These are phyloP conservation scores for Chalara sp. DNA, from an alignment of 2,329 filamentous ascomycete genomes.

Conservation along the genomic window DNA sequence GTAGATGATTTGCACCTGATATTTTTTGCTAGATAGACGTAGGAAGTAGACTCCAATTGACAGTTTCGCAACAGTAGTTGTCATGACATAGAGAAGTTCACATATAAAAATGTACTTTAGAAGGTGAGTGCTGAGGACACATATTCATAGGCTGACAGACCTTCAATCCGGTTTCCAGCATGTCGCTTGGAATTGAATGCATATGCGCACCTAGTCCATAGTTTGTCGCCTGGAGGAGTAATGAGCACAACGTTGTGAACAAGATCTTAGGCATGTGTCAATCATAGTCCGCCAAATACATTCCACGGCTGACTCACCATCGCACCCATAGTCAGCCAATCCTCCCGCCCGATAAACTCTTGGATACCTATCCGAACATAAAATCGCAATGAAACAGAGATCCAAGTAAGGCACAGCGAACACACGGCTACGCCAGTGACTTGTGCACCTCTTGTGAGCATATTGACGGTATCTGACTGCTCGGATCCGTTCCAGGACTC, in stretches of 20 bases:
- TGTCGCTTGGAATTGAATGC: conserved; percentile 13
- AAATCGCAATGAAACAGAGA: conserved; percentile 21
- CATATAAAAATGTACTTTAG: conserved; percentile 18
- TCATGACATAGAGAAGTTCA: conserved; percentile 24
- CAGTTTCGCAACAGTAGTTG: conserved; percentile 22
- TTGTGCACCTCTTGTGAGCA: conserved; percentile 13
- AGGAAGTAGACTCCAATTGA: conserved; percentile 24
- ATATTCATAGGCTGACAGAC: no score
- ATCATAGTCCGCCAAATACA: no score
- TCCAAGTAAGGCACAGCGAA: conserved; percentile 30
- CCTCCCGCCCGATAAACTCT: conserved; percentile 24
- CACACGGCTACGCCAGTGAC: conserved; percentile 25
- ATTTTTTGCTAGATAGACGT: conserved; percentile 19
- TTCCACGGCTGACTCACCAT: conserved; percentile 13
- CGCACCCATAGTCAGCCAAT: conserved; percentile 23
- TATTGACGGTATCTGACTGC: background rate
- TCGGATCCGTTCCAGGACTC: no score
- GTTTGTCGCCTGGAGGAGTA: conserved; percentile 14
- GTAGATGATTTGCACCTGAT: conserved; percentile 20
- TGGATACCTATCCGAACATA: conserved; percentile 23
- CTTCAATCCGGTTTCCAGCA: conserved; percentile 9
- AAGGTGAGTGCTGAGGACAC: no score
- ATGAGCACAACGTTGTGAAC: conserved; percentile 19
- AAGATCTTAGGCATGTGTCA: conserved; percentile 12
- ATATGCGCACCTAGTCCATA: conserved; percentile 25